A percentile compares a stretch with the other conserved stretches of the same genome.
Conservation (phyloP, 164 flowering plant species). For the Cinnamomum micranthum region DNA sequence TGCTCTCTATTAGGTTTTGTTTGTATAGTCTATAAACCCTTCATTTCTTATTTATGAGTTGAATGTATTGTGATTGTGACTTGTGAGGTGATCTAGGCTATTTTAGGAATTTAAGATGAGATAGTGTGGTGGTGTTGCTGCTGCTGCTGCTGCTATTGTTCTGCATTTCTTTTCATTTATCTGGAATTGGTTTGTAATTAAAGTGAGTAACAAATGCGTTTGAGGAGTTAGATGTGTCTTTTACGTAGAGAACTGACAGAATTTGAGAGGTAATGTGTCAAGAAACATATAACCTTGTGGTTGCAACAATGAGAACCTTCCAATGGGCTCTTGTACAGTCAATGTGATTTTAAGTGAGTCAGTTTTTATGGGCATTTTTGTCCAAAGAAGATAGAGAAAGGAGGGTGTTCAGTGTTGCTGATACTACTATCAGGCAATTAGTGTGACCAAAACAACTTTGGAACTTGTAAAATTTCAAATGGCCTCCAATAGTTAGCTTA, state of each 20-base stretch:
- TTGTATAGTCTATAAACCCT: not conserved
- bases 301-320: too few relatives aligned
- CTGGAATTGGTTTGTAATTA: too few relatives aligned
- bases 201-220: too few relatives aligned
- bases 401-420: not conserved
- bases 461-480: not conserved
- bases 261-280: too few relatives aligned
- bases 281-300: too few relatives aligned
- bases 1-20: too few relatives aligned
- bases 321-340: too few relatives aligned
- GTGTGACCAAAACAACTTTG: not conserved
- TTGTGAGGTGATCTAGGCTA: not conserved
- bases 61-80: not conserved
- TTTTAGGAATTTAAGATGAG: not conserved
- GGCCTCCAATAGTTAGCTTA: not conserved
- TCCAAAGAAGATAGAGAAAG: not conserved
- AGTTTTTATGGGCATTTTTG: not conserved
- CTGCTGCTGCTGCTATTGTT: too few relatives aligned
- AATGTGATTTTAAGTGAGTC: not conserved
- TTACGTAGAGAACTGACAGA: too few relatives aligned
- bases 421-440: not conserved
- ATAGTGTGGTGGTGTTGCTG: too few relatives aligned
- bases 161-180: too few relatives aligned
- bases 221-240: too few relatives aligned
- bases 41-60: not conserved